These are phyloP conservation scores for Pachysandra terminalis DNA, from an alignment of 164 flowering plant genomes.

Conservation along the genomic window DNA sequence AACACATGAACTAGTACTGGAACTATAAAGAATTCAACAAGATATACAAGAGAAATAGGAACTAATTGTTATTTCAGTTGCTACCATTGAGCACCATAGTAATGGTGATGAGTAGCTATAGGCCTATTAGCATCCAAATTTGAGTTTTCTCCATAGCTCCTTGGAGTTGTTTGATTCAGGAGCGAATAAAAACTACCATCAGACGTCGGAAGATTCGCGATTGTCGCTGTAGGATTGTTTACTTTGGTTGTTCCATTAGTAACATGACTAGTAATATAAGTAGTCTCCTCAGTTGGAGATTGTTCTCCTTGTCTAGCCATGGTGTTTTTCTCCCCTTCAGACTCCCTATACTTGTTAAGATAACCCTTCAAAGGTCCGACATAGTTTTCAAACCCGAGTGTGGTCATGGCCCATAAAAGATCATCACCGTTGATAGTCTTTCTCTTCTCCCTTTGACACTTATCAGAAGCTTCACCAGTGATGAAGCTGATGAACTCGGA, in stretches of 20 bases:
- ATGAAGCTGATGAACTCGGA: conserved; percentile 55
- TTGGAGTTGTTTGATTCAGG: neutral
- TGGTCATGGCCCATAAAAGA: conserved; percentile 48
- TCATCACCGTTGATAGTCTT: conserved; percentile 45
- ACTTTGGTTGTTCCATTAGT: neutral
- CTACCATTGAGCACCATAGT: conserved; percentile 20
- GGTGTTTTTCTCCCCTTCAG: conserved; percentile 34
- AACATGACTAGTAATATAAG: neutral
- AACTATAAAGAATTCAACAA: neutral
- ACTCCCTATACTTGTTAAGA: conserved; percentile 37
- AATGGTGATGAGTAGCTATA: conserved; percentile 17
- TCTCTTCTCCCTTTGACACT: conserved; percentile 44
- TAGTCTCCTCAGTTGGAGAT: conserved; percentile 6
- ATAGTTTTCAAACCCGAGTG: conserved; percentile 45
- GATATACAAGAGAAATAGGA: neutral
- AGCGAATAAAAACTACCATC: conserved; percentile 21
- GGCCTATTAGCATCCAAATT: conserved; percentile 18
- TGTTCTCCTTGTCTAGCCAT: conserved; percentile 26
- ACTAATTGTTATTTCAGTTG: neutral
- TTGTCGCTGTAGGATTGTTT: neutral
- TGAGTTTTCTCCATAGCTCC: conserved; percentile 12
- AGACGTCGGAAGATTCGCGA: conserved; percentile 2
- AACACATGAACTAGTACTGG: no score
- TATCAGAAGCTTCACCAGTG: conserved; percentile 48
- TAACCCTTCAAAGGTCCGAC: conserved; percentile 34